Percentiles rank a stretch among this genome's conserved stretches.
These are phyloP conservation scores for Acer saccharum DNA, from an alignment of 345 rosid genomes.

Conservation along the genomic window DNA sequence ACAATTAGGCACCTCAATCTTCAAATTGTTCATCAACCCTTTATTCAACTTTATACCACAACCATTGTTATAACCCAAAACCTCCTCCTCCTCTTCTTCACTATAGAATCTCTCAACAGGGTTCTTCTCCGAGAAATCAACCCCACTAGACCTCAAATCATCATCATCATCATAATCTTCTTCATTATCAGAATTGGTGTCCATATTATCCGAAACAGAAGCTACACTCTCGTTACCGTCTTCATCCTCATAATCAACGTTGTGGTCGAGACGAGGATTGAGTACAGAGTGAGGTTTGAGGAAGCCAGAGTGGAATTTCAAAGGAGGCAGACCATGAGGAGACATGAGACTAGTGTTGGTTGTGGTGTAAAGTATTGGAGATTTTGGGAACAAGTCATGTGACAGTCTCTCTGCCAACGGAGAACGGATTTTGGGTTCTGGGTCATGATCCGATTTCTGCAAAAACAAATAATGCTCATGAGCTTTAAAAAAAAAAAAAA, in stretches of 20 bases:
- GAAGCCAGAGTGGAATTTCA: constrained; percentile 55
- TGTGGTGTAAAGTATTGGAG: constrained; percentile 42
- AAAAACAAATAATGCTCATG: neutral
- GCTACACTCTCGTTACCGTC: constrained; percentile 54
- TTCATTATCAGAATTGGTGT: constrained; percentile 41
- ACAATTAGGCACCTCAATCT: constrained; percentile 58
- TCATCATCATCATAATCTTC: constrained; percentile 32
- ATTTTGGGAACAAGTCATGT: constrained; percentile 39
- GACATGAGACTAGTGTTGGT: constrained; percentile 31
- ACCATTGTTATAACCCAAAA: constrained; percentile 30
- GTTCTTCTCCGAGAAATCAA: constrained; percentile 31
- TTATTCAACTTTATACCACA: constrained; percentile 45
- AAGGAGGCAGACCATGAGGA: constrained; percentile 56
- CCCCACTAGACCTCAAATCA: neutral
- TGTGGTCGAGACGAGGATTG: constrained; percentile 33
- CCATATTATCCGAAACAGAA: constrained; percentile 52
- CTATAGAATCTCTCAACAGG: constrained; percentile 25
- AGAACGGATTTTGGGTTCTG: constrained; percentile 56
- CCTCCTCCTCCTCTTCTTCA: constrained; percentile 46
- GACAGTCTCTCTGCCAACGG: constrained; percentile 63
- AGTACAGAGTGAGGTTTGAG: constrained; percentile 51
- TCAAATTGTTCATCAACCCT: constrained; percentile 63
- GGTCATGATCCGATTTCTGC: constrained; percentile 45
- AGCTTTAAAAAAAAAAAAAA: neutral
- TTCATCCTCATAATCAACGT: constrained; percentile 28